These are phyloP conservation scores for Lachnum nothofagi DNA, from an alignment of 2,329 filamentous ascomycete genomes.

Conservation along the genomic window DNA sequence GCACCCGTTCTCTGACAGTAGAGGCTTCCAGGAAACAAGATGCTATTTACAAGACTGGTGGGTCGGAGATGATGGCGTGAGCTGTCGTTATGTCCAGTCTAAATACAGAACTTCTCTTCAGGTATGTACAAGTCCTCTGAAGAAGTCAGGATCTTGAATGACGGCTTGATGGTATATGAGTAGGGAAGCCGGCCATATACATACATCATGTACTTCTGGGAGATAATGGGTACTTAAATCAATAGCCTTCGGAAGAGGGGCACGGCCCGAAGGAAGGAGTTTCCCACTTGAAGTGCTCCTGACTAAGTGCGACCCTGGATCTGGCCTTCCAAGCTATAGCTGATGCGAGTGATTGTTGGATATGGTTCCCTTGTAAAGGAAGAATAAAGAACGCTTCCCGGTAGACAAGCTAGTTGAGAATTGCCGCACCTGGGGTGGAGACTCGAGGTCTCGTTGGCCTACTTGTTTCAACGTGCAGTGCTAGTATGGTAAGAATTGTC, in stretches of 20 bases:
- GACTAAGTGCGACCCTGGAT: constrained; percentile 20
- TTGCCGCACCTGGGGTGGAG: constrained; percentile 22
- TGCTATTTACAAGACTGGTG: constrained; percentile 7
- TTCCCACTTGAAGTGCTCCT: constrained; percentile 20
- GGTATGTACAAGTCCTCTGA: constrained; percentile 16
- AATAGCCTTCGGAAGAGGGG: no score
- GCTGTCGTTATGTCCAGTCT: constrained; percentile 1
- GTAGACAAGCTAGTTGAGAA: constrained; percentile 18
- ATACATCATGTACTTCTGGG: constrained; percentile 25
- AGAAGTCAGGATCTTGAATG: constrained; percentile 22
- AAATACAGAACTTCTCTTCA: no score
- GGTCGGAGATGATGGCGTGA: constrained; percentile 8
- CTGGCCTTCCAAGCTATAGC: constrained; percentile 9
- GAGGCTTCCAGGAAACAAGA: no score
- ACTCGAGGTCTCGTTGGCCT: constrained; percentile 20
- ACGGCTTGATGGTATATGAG: constrained; percentile 13
- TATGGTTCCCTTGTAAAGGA: constrained; percentile 4
- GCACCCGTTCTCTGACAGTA: no score
- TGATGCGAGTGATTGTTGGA: constrained; percentile 27
- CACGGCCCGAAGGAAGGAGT: constrained; percentile 24
- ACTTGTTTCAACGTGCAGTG: constrained; percentile 32
- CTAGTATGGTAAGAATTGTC: constrained; percentile 20
- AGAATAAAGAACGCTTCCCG: constrained; percentile 18
- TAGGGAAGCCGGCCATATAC: constrained; percentile 25
- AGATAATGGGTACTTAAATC: constrained; percentile 10